Evolutionary conservation across 2,329 filamentous ascomycete species (phyloP), one percentile per base, ranked within the genome.

Genomic region (Niveomyces coronatus): DNA sequence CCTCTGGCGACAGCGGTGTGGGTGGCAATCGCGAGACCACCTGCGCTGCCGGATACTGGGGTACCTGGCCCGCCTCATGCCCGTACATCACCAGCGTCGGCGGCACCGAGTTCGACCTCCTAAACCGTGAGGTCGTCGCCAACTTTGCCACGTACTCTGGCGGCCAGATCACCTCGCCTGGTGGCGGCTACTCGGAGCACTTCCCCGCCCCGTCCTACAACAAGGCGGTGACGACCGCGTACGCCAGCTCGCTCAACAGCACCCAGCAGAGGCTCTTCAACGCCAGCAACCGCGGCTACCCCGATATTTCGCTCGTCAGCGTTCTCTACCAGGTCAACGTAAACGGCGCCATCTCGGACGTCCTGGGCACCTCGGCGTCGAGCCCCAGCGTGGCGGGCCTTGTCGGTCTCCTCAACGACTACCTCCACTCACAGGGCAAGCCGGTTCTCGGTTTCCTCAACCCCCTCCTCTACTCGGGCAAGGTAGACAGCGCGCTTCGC

Each of bases 11-110:
- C 13, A 16, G 43, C 10, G 49, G 49, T 1, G 48, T 51, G 5
- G 47, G 47, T 6, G 43, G 47, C 31, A 51, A 49, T 11, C 47
- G 47, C 20, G 48, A 50, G 36, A 9, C 33, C 14, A 38, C 23
- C 35, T 45, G 44, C 42, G 16, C 31, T 33, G 14, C 35, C 22
- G 41, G 44, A 20, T 53, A 57, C 40, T 58, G 53, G 22, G 64
- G 51, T 61, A 65, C 50, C 44, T 60, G 13, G 55, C 58, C 37
- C 54, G 67, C 15, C 36, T 44, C 22, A 62, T 71, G 50, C 63
- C 47, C 70, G 56, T 16, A 65, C 48, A 53, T 74, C 15, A 71
- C 67, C 0, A 60, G 65, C 3, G 69, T 74, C 1, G 70, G 71
- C 16, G 70, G 68, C 9, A 74, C 71, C 14, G 32, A 41, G 29